Percentiles rank a stretch among this genome's conserved stretches.
phyloP scores from a whole-genome alignment of 2,329 filamentous ascomycete genomes.

The Sodiomyces alkalinus region DNA sequence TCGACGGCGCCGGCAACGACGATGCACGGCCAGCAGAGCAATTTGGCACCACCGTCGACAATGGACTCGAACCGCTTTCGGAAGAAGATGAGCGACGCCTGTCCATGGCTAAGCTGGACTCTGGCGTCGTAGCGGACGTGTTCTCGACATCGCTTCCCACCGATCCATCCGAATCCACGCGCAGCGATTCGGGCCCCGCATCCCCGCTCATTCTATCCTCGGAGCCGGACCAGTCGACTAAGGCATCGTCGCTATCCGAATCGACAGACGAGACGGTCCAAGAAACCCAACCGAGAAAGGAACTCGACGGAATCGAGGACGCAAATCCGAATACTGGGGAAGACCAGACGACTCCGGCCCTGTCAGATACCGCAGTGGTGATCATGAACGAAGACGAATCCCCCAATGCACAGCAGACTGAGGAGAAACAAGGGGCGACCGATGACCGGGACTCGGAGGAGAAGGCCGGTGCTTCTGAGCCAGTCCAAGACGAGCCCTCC shows the following conservation, averaged over 20 bases:
- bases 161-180: conserved; percentile 33
- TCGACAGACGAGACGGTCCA: conserved; percentile 44
- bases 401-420: no score
- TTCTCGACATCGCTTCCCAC: conserved; percentile 23
- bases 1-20: no score
- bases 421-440: conserved; percentile 3
- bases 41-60: no score
- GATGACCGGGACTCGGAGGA: no score
- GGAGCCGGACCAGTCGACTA: conserved; percentile 43
- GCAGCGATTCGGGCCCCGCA: conserved; percentile 40
- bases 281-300: conserved; percentile 16
- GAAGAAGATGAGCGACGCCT: conserved; percentile 17
- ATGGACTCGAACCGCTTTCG: neutral
- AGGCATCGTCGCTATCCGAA: conserved; percentile 48
- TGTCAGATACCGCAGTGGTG: no score
- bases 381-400: no score
- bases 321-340: conserved; percentile 2
- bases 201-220: conserved; percentile 38
- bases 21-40: no score
- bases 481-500: no score
- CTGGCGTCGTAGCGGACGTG: conserved; percentile 35
- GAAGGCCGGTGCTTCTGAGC: no score
- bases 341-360: no score
- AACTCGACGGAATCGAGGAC: neutral
- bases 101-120: conserved; percentile 33